Evolutionary conservation across 2,329 filamentous ascomycete genomes (phyloP), one percentile per base, ranked within the genome.

Genomic region (Botrytis pseudocinerea): DNA sequence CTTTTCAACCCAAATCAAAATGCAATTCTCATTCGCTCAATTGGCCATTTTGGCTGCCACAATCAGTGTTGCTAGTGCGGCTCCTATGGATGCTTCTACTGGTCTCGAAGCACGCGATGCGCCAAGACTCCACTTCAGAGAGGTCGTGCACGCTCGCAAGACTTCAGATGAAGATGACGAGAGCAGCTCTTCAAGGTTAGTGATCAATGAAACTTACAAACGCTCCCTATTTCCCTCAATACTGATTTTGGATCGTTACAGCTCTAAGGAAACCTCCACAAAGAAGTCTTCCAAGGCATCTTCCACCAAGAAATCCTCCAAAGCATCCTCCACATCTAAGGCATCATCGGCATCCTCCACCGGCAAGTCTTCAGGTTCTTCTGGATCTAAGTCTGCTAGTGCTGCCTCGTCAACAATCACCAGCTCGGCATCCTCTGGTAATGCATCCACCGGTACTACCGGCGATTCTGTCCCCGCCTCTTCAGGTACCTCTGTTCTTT

Each of bases 401-500:
- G 60, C 61, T 28, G 60, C 38, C 5, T 18, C 46, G 5, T 44
- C 48, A 40, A 57, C n/a, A 42, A 65, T 65, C 35, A 71, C 61
- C 44, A 71, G 48, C n/a, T 18, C 35, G 9, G 16, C 8, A 48
- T 60, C 25, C 4, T 57, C 48, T 35, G 35, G 69, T 12, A 57
- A 40, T n/a, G 10, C 32, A 35, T 28, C 14, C 35, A 54, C 22
- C 22, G 35, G 64, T 18, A 48, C 32, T 20, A 66, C 42, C 9
- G 35, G 60, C 18, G 28, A 14, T 22, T 71, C 28, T 10, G 20
- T 65, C 8, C 60, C 69, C 4, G 44, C 48, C 2, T 59, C 84
- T 20, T 82, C 83, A 32, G 82, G 82, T 32, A 84, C 82, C 38
- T 83, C 82, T 12, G 80, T 78, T 70, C 80, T 85, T 42, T 74